Evolutionary conservation across 139 green algal species (phyloP), one percentile per base, ranked within the genome.

Genomic region (Gonium pectorale): DNA sequence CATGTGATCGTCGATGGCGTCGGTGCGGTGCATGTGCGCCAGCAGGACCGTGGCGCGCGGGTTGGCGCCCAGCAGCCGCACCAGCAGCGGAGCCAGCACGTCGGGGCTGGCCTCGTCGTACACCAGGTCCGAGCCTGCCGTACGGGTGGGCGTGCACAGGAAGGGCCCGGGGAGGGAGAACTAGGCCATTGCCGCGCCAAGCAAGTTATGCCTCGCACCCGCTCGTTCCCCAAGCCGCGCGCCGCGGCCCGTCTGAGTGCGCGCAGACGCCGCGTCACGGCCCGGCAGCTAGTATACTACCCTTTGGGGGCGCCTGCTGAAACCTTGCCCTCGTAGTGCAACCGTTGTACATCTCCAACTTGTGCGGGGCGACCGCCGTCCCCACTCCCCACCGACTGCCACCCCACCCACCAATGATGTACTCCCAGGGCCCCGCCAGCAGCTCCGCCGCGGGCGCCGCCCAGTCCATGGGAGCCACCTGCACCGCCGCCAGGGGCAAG

Each of bases 51-150:
- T 17, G 29, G 79, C 79, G 5, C 9, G 3, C 2, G 79, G 79
- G 64, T 56, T 68, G 79, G 64, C 26, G 35, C 8, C 51, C 79
- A 85, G 46, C 64, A 85, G 79, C n/a, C 64, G 63, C 41, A 17
- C 9, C 64, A 85, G 79, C 63, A 85, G 33, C 35, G 64, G 64
- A 22, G 64, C 64, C 63, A 85, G 49, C 5, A 35, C 46, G 33
- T 52, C 63, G 22, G 79, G 64, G 35, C 19, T 41, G 64, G 5
- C 5, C 2, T 78, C 49, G 35, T 85, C 64, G 63, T 68, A 85
- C 49, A 85, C 79, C 46, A 85, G 66, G 44, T 85, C 79, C 1
- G 64, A 78, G 43, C 79, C 79, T 83, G 77, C 7, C n/a, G n/a
- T n/a, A n/a, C n/a, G 49, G 49, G 17, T 15, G 49, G 49, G 49